Evolutionary conservation across 2,329 filamentous ascomycete species (phyloP), one percentile per base, ranked within the genome.

Genomic region (Penicillium sp.): DNA sequence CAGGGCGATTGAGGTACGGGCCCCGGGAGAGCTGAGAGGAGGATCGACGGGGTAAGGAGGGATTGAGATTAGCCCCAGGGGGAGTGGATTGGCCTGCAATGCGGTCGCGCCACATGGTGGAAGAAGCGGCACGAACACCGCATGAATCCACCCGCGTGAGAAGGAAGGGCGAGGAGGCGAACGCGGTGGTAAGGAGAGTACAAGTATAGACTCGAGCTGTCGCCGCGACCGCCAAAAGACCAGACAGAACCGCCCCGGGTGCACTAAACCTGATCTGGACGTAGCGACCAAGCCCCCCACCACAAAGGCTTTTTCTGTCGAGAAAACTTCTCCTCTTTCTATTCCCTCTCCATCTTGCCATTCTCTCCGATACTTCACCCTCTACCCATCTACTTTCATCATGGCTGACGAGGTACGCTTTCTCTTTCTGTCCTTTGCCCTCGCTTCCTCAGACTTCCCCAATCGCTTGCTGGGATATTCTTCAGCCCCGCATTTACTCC

Each of bases 41-140:
- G 35, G 84, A 79, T 60, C 84, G 77, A 50, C 79, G 78, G 27
- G 80, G 77, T 18, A 82, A 76, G 33, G 87, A 89, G 59, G 81
- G 85, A 34, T 83, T 73, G 61, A 87, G 81, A 62, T 77, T 63
- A 33, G 80, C 80, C 48, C 78, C 76, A 41, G 79, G 74, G 67
- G 80, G 72, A 63, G 79, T 81, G 41, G 82, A 78, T 65, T 85
- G 83, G 56, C 78, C 81, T 50, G 85, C 83, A 51, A 94, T 81
- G 64, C 89, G 84, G 72, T 95, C 89, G 61, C 94, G 81, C 89
- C 89, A 95, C 87, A 94, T 94, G 34, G 40, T 67, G 28, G 13
- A 28, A 13, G 29, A 16, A 4, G 21, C 15, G 17, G 23, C 13
- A 28, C 7, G 21, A 25, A 25, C n/a, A n/a, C n/a, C n/a, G n/a